A percentile compares a stretch with the other conserved stretches of the same genome.
These are phyloP conservation scores for Penicillium goetzii DNA, from an alignment of 495 filamentous ascomycete species.

Conservation along the genomic window DNA sequence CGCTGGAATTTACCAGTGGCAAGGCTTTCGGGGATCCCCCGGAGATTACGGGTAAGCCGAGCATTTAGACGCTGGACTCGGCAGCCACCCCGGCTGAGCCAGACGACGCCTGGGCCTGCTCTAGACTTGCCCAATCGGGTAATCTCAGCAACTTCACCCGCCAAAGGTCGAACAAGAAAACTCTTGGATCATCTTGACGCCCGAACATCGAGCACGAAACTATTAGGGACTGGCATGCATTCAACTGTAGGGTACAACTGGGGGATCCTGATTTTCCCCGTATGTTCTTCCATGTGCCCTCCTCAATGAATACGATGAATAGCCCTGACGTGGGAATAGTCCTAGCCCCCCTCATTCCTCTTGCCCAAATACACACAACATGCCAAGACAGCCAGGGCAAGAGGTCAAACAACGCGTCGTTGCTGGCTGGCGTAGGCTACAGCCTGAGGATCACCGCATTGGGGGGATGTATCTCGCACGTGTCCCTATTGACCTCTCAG, in stretches of 20 bases:
- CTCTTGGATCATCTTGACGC: background rate
- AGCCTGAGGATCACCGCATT: background rate
- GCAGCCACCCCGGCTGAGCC: slow-evolving; percentile 3
- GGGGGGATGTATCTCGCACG: background rate
- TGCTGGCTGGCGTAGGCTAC: background rate
- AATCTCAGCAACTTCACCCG: background rate
- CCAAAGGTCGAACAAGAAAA: background rate
- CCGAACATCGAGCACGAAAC: background rate
- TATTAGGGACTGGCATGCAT: background rate
- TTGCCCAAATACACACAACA: background rate
- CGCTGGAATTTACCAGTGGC: background rate
- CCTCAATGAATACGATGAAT: background rate
- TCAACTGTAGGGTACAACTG: background rate
- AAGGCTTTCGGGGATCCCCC: background rate
- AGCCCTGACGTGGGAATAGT: background rate
- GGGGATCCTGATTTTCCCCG: background rate
- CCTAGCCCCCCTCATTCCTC: background rate
- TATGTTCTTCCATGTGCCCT: background rate
- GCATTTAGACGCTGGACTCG: slow-evolving; percentile 4
- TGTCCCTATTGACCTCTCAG: background rate
- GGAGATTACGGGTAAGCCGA: background rate
- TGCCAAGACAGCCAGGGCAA: background rate
- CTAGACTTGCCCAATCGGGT: background rate
- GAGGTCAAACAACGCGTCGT: background rate
- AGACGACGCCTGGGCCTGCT: background rate